phyloP scores from a whole-genome alignment of 2,329 filamentous ascomycete species.

The Penicillium digitatum region DNA sequence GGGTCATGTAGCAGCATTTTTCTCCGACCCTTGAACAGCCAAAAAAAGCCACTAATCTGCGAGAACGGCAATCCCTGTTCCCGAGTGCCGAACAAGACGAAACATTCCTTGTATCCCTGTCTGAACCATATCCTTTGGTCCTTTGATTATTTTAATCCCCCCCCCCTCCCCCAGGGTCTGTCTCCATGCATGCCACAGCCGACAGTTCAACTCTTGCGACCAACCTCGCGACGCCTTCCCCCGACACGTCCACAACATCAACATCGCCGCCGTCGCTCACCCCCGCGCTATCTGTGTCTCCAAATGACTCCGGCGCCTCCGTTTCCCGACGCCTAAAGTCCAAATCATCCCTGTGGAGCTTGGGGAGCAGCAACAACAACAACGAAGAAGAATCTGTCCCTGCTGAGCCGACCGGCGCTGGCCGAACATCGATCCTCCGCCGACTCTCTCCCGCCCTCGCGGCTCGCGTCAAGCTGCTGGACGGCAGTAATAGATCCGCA shows the following conservation, averaged over 20 bases:
- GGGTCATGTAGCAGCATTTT: constrained; percentile 18
- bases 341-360: constrained; percentile 36
- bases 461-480: constrained; percentile 42
- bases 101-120: constrained; percentile 27
- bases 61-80: constrained; percentile 21
- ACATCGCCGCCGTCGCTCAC: constrained; percentile 24
- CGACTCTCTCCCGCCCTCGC: constrained; percentile 43
- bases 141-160: constrained; percentile 11
- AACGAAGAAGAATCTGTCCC: constrained; percentile 28
- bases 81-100: constrained; percentile 17
- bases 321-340: constrained; percentile 34
- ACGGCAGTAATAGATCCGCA: constrained; percentile 33
- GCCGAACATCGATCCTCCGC: constrained; percentile 38
- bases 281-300: constrained; percentile 28
- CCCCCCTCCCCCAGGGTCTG: constrained; percentile 22
- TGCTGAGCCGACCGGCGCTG: constrained; percentile 17
- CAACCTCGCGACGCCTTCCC: constrained; percentile 24
- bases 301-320: constrained; percentile 27
- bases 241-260: constrained; percentile 27
- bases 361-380: constrained; percentile 32
- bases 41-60: constrained; percentile 5
- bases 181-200: constrained; percentile 40
- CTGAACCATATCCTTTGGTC: constrained; percentile 11
- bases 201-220: constrained; percentile 31
- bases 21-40: constrained; percentile 4